phyloP scores from a whole-genome alignment of 768 basidiomycete species.

The Leucogyrophana mollusca region DNA sequence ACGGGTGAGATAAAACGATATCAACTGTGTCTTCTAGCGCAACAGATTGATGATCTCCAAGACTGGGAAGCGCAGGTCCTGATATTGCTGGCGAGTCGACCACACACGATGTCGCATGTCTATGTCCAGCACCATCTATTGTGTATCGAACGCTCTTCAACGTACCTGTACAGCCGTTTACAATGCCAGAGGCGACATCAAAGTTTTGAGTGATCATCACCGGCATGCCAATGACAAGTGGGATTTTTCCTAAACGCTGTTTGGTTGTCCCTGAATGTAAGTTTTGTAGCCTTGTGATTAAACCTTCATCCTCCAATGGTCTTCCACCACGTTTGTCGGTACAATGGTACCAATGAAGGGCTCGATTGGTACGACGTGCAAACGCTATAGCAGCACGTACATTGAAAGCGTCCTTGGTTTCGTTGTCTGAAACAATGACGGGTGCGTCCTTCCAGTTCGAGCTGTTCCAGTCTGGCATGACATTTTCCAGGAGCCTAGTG shows the following conservation, averaged over 20 bases:
- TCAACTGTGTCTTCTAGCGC: slow-evolving; percentile 21
- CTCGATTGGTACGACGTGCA: too few relatives aligned
- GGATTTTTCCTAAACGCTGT: too few relatives aligned
- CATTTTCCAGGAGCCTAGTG: slow-evolving; percentile 9
- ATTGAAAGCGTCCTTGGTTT: slow-evolving; percentile 37
- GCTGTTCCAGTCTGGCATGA: not conserved
- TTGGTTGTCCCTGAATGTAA: slow-evolving; percentile 28
- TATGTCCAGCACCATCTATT: slow-evolving; percentile 11
- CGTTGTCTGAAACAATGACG: slow-evolving; percentile 37
- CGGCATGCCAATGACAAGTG: slow-evolving; percentile 38
- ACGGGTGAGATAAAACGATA: slow-evolving; percentile 21
- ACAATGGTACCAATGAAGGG: slow-evolving; percentile 33
- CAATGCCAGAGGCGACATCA: slow-evolving; percentile 34
- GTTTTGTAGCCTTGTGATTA: slow-evolving; percentile 7
- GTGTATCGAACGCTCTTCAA: slow-evolving; percentile 23
- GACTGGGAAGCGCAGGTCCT: slow-evolving; percentile 9
- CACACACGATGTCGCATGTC: slow-evolving; percentile 20
- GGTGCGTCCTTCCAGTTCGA: slow-evolving; percentile 25
- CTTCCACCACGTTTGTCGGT: slow-evolving; percentile 17
- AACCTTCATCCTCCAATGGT: not conserved
- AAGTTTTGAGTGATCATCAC: slow-evolving; percentile 36
- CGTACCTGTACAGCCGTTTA: slow-evolving; percentile 33
- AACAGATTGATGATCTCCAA: slow-evolving; percentile 14
- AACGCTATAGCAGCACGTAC: slow-evolving; percentile 12
- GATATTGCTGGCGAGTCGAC: slow-evolving; percentile 13